These are phyloP conservation scores for Pichia cabralensis DNA, from an alignment of 805 yeast genomes.

Conservation along the genomic window DNA sequence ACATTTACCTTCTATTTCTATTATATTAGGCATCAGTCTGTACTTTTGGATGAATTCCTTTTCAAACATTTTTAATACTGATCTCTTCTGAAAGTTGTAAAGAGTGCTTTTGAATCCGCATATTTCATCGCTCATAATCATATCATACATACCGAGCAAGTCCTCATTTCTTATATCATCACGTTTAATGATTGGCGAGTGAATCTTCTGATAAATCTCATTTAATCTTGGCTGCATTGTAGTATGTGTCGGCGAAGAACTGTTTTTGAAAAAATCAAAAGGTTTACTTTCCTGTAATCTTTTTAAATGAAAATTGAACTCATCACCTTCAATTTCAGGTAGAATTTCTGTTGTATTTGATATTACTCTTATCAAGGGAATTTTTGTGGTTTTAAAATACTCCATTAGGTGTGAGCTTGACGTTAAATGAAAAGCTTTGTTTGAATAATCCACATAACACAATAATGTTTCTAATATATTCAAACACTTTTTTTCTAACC, in stretches of 20 bases:
- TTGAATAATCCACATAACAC: conserved; percentile 33
- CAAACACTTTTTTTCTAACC: conserved; percentile 28
- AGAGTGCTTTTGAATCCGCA: conserved; percentile 41
- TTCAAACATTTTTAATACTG: conserved; percentile 50
- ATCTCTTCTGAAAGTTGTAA: conserved; percentile 51
- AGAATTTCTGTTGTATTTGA: neutral
- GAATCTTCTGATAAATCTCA: conserved; percentile 29
- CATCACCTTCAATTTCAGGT: neutral
- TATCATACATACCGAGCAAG: conserved; percentile 13
- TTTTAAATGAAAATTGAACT: conserved; percentile 23
- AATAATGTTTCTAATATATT: conserved; percentile 29
- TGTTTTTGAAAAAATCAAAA: conserved; percentile 5
- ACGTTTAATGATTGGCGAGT: conserved; percentile 17
- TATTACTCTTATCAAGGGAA: conserved; percentile 5
- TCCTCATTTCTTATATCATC: conserved; percentile 16
- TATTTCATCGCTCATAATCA: conserved; percentile 23
- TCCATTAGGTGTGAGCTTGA: conserved; percentile 4
- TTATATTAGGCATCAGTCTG: conserved; percentile 17
- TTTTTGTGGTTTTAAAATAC: neutral
- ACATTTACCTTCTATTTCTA: conserved; percentile 3
- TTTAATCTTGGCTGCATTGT: conserved; percentile 8
- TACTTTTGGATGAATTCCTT: conserved; percentile 33
- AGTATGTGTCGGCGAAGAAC: neutral
- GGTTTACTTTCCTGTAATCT: conserved; percentile 25
- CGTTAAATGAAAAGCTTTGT: conserved; percentile 27